Evolutionary conservation across 2,329 filamentous ascomycete species (phyloP).

Genomic region (Monilinia fructicola): DNA sequence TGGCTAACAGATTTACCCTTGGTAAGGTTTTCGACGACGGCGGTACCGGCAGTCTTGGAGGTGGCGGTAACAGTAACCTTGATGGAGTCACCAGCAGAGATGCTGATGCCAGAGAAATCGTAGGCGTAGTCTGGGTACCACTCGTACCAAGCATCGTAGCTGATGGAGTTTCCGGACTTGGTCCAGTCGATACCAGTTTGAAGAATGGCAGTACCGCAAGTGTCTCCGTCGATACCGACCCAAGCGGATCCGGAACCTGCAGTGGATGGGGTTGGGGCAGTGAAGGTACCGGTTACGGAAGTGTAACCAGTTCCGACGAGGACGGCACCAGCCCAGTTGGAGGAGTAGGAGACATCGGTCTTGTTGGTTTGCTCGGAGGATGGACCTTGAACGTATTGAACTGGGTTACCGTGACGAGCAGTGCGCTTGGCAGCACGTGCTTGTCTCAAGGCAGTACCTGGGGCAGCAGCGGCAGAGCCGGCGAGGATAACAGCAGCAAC

Average conservation of each 20-base stretch:
- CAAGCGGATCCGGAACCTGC: constrained; percentile 44
- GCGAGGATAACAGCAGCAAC: constrained; percentile 44
- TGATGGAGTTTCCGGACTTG: constrained; percentile 44
- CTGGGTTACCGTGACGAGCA: constrained; percentile 36
- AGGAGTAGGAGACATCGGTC: constrained; percentile 50
- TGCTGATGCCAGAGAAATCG: constrained; percentile 49
- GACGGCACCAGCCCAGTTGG: constrained; percentile 61
- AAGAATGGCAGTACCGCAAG: constrained; percentile 53
- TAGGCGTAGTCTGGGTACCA: constrained; percentile 59
- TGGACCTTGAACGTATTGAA: constrained; percentile 41
- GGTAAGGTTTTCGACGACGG: constrained; percentile 48
- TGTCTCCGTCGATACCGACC: constrained; percentile 63
- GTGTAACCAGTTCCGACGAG: constrained; percentile 52
- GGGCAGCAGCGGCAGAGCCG: constrained; percentile 47
- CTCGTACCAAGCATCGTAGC: constrained; percentile 60
- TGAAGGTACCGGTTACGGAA: constrained; percentile 54
- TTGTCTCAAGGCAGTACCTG: constrained; percentile 45
- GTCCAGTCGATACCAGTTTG: constrained; percentile 59
- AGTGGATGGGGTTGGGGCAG: constrained; percentile 52
- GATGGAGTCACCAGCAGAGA: constrained; percentile 49
- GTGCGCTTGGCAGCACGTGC: constrained; percentile 37
- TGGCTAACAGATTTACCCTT: constrained; percentile 48
- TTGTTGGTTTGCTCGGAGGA: constrained; percentile 41
- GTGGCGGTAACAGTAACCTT: constrained; percentile 43
- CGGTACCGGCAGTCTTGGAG: constrained; percentile 45